Percentiles rank a stretch among this genome's conserved stretches.
These are phyloP conservation scores for Xylariaceae sp. DNA, from an alignment of 2,329 filamentous ascomycete genomes.

Conservation along the genomic window DNA sequence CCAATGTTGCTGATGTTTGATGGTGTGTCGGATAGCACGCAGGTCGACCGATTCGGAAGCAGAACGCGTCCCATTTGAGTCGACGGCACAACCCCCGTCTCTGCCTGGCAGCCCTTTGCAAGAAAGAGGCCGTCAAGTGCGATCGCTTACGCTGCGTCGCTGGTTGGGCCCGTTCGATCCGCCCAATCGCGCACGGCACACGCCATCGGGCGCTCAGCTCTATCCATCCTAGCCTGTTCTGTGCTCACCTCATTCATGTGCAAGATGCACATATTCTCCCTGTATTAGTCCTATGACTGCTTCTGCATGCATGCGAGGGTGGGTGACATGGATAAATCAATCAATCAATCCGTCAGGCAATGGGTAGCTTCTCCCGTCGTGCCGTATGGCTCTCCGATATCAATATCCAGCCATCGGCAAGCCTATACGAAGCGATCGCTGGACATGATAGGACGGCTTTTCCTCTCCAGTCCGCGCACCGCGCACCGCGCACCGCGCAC, in stretches of 20 bases:
- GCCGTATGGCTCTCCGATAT: neutral
- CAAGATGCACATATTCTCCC: neutral
- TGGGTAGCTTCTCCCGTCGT: neutral
- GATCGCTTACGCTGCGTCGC: slow-evolving; percentile 2
- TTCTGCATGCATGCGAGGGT: slow-evolving; percentile 12
- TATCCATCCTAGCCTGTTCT: slow-evolving; percentile 1
- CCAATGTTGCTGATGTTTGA: no score
- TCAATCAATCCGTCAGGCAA: neutral
- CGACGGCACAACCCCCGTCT: neutral
- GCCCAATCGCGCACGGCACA: neutral
- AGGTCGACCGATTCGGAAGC: slow-evolving; percentile 16
- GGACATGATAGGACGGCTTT: neutral
- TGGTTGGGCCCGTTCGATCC: neutral
- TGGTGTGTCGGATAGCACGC: neutral
- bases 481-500: neutral
- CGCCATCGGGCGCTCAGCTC: neutral
- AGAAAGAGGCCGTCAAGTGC: neutral
- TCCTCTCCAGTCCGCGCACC: neutral
- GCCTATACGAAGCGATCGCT: neutral
- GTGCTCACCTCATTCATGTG: neutral
- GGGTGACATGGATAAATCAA: slow-evolving; percentile 9
- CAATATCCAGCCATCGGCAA: neutral
- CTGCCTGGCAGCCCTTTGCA: neutral
- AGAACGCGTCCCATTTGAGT: slow-evolving; percentile 9
- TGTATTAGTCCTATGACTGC: slow-evolving; percentile 15